Percentiles rank a stretch among this genome's conserved stretches.
Evolutionary conservation across 1,284 basidiomycete species (phyloP).

Genomic region (Neolentinus lepideus): DNA sequence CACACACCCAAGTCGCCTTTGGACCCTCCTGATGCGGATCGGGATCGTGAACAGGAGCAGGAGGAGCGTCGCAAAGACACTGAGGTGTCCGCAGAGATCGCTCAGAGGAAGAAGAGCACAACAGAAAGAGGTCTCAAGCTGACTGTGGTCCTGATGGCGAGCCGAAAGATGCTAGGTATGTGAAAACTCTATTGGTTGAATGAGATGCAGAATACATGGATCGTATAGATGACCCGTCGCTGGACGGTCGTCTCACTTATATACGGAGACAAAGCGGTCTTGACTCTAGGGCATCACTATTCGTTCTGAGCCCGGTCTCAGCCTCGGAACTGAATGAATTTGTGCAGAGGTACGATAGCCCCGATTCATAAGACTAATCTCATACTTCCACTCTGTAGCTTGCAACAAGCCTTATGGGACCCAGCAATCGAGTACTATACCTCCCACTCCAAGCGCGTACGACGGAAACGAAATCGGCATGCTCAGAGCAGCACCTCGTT

Average conservation of each 20-base stretch:
- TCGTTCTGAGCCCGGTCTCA: conserved; percentile 90
- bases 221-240: conserved; percentile 65
- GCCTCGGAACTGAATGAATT: conserved; percentile 80
- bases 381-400: conserved; percentile 30
- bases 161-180: conserved; percentile 74
- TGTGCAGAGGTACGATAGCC: conserved; percentile 52
- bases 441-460: conserved; percentile 84
- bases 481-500: conserved; percentile 43
- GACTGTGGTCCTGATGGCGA: conserved; percentile 91
- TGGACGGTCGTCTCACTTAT: conserved; percentile 80
- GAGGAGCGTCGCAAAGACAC: conserved; percentile 71
- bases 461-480: conserved; percentile 81
- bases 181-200: background rate
- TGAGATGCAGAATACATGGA: background rate
- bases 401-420: conserved; percentile 85
- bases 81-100: conserved; percentile 73
- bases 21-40: conserved; percentile 42
- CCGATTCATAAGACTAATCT: conserved; percentile 2
- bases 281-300: conserved; percentile 87
- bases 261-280: conserved; percentile 84
- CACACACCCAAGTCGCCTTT: conserved; percentile 39
- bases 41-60: conserved; percentile 43
- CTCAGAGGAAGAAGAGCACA: conserved; percentile 69
- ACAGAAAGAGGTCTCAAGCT: conserved; percentile 89
- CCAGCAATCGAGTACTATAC: conserved; percentile 90